Conservation (phyloP, 345 rosid species). For the Lepidium sativum region DNA sequence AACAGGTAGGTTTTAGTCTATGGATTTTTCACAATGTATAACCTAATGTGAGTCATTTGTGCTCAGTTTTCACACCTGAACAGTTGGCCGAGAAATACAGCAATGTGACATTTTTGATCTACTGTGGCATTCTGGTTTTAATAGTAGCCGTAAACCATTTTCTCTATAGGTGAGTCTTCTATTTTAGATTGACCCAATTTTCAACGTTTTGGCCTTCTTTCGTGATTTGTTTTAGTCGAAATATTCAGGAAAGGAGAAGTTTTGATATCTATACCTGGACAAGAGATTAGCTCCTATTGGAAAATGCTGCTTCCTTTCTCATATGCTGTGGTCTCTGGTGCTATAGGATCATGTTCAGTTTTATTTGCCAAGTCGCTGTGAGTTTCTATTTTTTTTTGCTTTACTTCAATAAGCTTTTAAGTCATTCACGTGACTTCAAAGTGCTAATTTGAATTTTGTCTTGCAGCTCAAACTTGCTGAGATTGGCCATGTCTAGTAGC, state of each 20-base stretch:
- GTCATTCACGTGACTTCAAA: not conserved
- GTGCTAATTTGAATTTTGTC: constrained; percentile 16
- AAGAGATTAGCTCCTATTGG: constrained; percentile 78
- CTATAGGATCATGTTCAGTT: constrained; percentile 95
- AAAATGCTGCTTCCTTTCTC: constrained; percentile 87
- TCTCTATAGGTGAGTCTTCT: constrained; percentile 53
- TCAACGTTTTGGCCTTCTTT: not conserved
- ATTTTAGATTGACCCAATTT: not conserved
- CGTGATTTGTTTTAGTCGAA: not conserved
- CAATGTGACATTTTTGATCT: constrained; percentile 69
- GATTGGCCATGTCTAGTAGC: constrained; percentile 84
- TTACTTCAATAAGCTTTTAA: not conserved
- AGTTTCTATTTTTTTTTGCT: constrained; percentile 24
- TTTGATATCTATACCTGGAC: constrained; percentile 53
- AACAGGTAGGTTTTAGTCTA: not conserved
- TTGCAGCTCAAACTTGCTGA: constrained; percentile 84
- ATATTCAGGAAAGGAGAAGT: constrained; percentile 83
- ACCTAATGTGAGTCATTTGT: constrained; percentile 1
- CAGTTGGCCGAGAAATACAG: constrained; percentile 95
- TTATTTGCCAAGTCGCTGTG: constrained; percentile 97
- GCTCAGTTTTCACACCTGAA: constrained; percentile 89
- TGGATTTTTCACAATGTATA: not conserved
- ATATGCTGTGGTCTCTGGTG: constrained; percentile 95
- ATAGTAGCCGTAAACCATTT: constrained; percentile 67
- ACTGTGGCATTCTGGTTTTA: constrained; percentile 63